Conservation (phyloP, 768 basidiomycete genomes). For the Udeniomyces megalosporus region DNA sequence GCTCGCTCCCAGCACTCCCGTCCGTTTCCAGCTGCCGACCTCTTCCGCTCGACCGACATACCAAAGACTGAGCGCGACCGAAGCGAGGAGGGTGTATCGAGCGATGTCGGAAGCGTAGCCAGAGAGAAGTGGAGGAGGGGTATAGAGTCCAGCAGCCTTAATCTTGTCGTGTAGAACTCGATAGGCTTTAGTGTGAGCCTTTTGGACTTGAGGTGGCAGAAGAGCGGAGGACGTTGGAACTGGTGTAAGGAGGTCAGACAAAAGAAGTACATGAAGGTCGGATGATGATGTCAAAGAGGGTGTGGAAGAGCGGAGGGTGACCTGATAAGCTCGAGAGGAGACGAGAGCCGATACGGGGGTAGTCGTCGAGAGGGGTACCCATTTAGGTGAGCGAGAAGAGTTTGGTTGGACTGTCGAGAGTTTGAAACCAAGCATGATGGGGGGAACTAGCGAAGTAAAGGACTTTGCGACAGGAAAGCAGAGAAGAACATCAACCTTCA, state of each 20-base stretch:
- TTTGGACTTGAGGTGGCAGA: not conserved
- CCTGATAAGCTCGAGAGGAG: conserved; percentile 35
- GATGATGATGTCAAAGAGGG: not conserved
- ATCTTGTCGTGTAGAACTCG: conserved; percentile 59
- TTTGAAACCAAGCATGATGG: conserved; percentile 55
- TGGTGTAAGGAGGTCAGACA: conserved; percentile 7
- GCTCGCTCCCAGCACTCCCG: conserved; percentile 32
- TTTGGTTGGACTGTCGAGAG: not conserved
- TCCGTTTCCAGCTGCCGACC: conserved; percentile 17
- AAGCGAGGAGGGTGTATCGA: conserved; percentile 59
- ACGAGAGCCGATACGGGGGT: conserved; percentile 21
- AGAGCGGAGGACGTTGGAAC: not conserved
- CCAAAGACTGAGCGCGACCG: conserved; percentile 20
- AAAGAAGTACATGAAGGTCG: not conserved
- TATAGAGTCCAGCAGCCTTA: conserved; percentile 63
- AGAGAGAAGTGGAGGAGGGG: conserved; percentile 45
- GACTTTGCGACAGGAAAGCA: too few relatives aligned
- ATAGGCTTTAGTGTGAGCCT: conserved; percentile 41
- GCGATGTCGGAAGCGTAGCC: conserved; percentile 79
- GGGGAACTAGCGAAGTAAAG: conserved; percentile 52
- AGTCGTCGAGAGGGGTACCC: conserved; percentile 4
- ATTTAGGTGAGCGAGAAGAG: not conserved
- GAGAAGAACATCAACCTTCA: too few relatives aligned
- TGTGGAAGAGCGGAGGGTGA: not conserved
- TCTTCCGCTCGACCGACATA: conserved; percentile 3